Evolutionary conservation across 768 basidiomycete genomes (phyloP), one percentile per base, ranked within the genome.

Genomic region (Boletus sp.): DNA sequence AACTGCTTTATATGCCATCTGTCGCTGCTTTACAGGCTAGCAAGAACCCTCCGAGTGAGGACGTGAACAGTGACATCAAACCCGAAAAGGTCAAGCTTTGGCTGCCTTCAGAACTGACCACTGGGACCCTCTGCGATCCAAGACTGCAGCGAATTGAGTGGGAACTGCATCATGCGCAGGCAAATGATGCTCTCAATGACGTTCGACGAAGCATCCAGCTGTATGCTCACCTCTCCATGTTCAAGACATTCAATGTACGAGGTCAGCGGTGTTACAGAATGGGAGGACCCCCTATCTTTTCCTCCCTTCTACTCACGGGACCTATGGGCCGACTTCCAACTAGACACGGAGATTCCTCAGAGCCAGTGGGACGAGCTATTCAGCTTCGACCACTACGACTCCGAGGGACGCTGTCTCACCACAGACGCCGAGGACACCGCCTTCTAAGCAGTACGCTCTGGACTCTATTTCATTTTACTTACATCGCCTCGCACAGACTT

Each of bases 231-330:
- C 8, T 58, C 29, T 3, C 36, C 1, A 44, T 45, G 0, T 58
- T 55, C 37, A 58, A 58, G 18, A 24, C 0, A 5, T 3, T 0
- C 18, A 54, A 54, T 37, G 6, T 58, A 5, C 10, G 5, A 0
- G 57, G 57, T 24, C 57, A 58, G 30, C 18, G 4, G 1, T 15
- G 18, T 15, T 54, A 54, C 18, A 58, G n/a, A n/a, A n/a, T n/a
- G n/a, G n/a, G n/a, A n/a, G n/a, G n/a, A n/a, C n/a, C n/a, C n/a
- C n/a, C n/a, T n/a, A n/a, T n/a, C n/a, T n/a, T n/a, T n/a, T n/a
- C n/a, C n/a, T n/a, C n/a, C n/a, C n/a, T n/a, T n/a, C n/a, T n/a
- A n/a, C n/a, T n/a, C n/a, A n/a, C n/a, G n/a, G n/a, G n/a, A n/a
- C n/a, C n/a, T n/a, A n/a, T n/a, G n/a, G n/a, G n/a, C n/a, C n/a